Conservation (phyloP, 352 stramenopile genomes). For the Peronospora belbahrii region DNA sequence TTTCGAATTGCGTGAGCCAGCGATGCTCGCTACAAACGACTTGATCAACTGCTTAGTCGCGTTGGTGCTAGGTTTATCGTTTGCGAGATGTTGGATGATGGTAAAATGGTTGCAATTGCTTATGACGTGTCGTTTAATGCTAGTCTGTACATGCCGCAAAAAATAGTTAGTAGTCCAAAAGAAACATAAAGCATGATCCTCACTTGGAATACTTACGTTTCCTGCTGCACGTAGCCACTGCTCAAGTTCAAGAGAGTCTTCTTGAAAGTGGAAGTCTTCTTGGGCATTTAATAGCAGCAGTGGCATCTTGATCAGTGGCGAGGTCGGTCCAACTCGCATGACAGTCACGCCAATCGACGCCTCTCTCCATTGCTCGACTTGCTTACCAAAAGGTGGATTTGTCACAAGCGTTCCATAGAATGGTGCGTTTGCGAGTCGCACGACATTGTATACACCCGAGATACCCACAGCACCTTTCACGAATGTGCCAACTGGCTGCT, state of each 20-base stretch:
- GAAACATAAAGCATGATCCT: background rate
- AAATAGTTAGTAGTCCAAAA: constrained; percentile 2
- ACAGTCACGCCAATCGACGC: constrained; percentile 49
- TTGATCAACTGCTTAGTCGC: constrained; percentile 41
- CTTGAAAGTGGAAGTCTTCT: constrained; percentile 77
- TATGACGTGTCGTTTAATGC: constrained; percentile 39
- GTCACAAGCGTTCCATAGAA: constrained; percentile 66
- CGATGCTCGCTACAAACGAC: constrained; percentile 30
- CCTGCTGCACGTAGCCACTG: constrained; percentile 46
- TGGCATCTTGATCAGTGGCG: constrained; percentile 42
- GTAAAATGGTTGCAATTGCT: constrained; percentile 64
- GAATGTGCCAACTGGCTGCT: constrained; percentile 24
- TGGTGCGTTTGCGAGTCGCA: constrained; percentile 60
- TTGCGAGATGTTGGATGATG: constrained; percentile 53
- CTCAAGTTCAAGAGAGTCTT: constrained; percentile 60
- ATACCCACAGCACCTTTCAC: constrained; percentile 62
- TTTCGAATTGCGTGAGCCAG: too few relatives aligned
- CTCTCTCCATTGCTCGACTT: constrained; percentile 59
- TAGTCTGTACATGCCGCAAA: constrained; percentile 15
- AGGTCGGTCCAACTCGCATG: constrained; percentile 26
- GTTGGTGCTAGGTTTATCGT: constrained; percentile 20
- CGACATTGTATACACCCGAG: constrained; percentile 83
- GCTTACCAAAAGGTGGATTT: constrained; percentile 62
- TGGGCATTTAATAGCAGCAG: constrained; percentile 56
- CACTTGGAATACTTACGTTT: constrained; percentile 43